Percentiles rank a stretch among this genome's conserved stretches.
These are phyloP conservation scores for Populus deltoides DNA, from an alignment of 345 rosid species.

Conservation along the genomic window DNA sequence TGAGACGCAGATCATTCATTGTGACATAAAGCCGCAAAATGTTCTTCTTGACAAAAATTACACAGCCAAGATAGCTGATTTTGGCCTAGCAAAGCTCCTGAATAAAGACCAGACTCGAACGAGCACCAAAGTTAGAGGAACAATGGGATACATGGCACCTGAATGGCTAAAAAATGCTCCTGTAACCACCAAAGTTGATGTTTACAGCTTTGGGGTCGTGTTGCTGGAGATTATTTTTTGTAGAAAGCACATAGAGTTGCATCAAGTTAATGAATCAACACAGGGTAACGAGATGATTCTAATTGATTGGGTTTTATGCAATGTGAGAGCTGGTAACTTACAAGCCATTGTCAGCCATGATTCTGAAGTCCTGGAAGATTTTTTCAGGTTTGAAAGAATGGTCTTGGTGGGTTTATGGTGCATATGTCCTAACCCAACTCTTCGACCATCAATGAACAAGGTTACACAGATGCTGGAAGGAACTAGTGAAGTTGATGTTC, in stretches of 20 bases:
- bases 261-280: conserved; percentile 8
- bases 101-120: conserved; percentile 39
- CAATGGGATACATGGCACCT: conserved; percentile 43
- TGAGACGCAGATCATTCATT: conserved; percentile 41
- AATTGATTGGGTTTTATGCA: conserved; percentile 28
- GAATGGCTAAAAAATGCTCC: conserved; percentile 52
- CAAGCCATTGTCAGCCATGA: conserved; percentile 18
- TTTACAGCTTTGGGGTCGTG: conserved; percentile 38
- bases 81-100: conserved; percentile 43
- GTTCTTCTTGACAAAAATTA: conserved; percentile 34
- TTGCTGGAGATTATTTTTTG: conserved; percentile 32
- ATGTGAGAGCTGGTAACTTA: conserved; percentile 17
- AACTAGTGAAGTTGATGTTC: conserved; percentile 26
- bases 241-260: conserved; percentile 27
- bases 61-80: conserved; percentile 37
- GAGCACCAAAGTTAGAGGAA: conserved; percentile 36
- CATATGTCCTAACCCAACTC: conserved; percentile 18
- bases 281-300: conserved; percentile 24
- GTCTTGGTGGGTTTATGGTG: conserved; percentile 34
- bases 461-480: conserved; percentile 42
- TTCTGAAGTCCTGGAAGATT: conserved; percentile 17
- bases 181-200: conserved; percentile 29
- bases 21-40: conserved; percentile 53
- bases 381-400: conserved; percentile 25
- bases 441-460: conserved; percentile 18